Base-by-base conservation (phyloP, 495 filamentous ascomycete species). In the Hypomontagnella monticulosa region DNA sequence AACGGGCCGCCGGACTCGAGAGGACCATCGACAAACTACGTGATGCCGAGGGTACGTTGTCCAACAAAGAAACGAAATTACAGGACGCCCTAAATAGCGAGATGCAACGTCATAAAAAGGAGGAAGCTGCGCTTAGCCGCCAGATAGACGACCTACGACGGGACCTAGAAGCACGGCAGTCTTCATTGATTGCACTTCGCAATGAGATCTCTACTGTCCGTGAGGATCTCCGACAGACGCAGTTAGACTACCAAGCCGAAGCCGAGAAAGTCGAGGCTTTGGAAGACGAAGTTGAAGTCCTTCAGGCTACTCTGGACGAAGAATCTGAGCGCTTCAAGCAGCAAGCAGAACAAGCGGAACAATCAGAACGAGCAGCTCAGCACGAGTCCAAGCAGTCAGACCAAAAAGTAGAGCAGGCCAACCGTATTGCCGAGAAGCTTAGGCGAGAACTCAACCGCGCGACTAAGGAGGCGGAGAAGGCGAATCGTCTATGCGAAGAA, bases 271-370 rank as follows among this genome's bases (percentile, higher is more conserved):
- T 90, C 7, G 85, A 91, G 63, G 85, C 82, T n/a, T 72, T 96
- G 12, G 90, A 94, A 70, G 91, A 93, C 61, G 91, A 96, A 71
- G 81, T 94, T 9, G 86, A 93, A 47, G 84, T 93, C 34, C 76
- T 94, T 30, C 91, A 93, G 69, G 82, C 83, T 15, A 89, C 84
- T 50, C 74, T 93, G 41, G 90, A 93, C 61, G 91, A 95, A 61
- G 91, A 91, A 71, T 83, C 83, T 42, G 74, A 79, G 50, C 71
- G 78, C 11, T 72, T 83, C 32, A 78, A 80, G 47, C 63, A 76
- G 34, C 74, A 78, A 51, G 63, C 81, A 14, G 70, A 78, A 20
- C 67, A 81, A 36, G 71, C 79, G 16, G 75, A 76, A 32, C 74
- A 78, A 51, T 61, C 81, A 14, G 70, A 78, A 20, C 67, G 82